Base-by-base conservation (phyloP, 2,329 filamentous ascomycete genomes). In the Nemania sp. region DNA sequence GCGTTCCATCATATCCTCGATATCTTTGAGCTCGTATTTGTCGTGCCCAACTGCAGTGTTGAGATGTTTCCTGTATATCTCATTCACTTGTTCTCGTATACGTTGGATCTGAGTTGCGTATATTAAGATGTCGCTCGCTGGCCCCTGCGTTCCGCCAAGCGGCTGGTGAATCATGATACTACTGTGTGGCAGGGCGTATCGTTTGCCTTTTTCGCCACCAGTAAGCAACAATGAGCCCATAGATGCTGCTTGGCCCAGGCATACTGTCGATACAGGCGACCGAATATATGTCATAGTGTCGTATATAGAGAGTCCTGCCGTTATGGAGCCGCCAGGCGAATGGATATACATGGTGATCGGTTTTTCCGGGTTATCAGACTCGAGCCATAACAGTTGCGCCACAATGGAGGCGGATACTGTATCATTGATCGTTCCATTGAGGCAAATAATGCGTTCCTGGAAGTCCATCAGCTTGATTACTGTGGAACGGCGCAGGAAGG, bases 271-370 rank as follows among this genome's bases (percentile, higher is more conserved):
- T 0, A 99, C 91, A 1, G 93, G 91, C 2, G 90, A 90, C 56
- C 88, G 86, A 69, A 99, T 97, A 73, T 99, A 99, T 64, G 88
- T 86, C 93, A 99, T 97, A 11, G 94, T 99, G 71, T 99, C 94
- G 79, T 99, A 99, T 67, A 99, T 97, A 22, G 94, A 92, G 56
- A 89, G 79, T 14, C 86, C 85, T 1, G 94, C 93, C 57, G 89
- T 93, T 34, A 99, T 92, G 36, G 89, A 93, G 51, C 94, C 94
- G 44, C 94, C 94, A 0, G 93, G 93, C 0, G 90, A 96, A 76
- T 99, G 96, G 72, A 99, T 99, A 73, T 99, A 99, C 72, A 99
- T 89, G 47, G 90, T 94, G 61, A 99, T 97, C 11, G 91, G 89
- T 72, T 96, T 97, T 51, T 95, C 86, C 3, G 93, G 92, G 67